Base-by-base conservation (phyloP, 2,329 filamentous ascomycete genomes). In the Tolypocladium tropicale region DNA sequence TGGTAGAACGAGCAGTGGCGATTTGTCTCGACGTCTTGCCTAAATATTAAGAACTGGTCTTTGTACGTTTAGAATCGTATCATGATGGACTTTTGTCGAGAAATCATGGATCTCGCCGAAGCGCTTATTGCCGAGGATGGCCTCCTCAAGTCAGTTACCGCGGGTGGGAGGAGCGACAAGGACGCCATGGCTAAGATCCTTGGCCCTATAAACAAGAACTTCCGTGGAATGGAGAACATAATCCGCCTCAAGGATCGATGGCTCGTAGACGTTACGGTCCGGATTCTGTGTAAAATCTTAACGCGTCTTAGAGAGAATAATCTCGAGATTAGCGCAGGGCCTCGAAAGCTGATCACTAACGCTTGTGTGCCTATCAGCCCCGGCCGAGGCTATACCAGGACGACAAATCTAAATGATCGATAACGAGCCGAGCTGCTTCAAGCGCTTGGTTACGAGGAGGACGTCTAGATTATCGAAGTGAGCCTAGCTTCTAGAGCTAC, bases 51-150 rank as follows among this genome's bases (percentile, higher is more conserved):
- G 67, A 75, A 76, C 12, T 99, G 94, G 94, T 90, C 90, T 60
- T 76, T 82, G 16, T 80, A 80, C 4, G 83, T 89, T 57, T 86
- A 93, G 53, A 94, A 90, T 67, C 72, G 77, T 21, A 77, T 83
- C 55, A 92, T 99, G 89, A 86, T 91, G 64, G 86, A 96, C 56
- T 96, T 97, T 65, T 96, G 92, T 67, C 86, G 94, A 61, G 90
- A 96, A 67, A 89, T 89, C 16, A 99, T 99, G 83, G 90, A 97
- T 64, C 89, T 96, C 66, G 92, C 93, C 0, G 89, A 95, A 65
- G 80, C 82, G 37, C 79, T 96, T 1, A 89, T 97, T 66, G 85
- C 89, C 43, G 86, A 96, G 63, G 94, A 95, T 68, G 86, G 85
- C 53, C 81, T 96, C 57, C 85, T 99, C 60, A 83, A 89, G 2